These are phyloP conservation scores for Hymenoscyphus infarciens DNA, from an alignment of 2,329 filamentous ascomycete species.

Conservation along the genomic window DNA sequence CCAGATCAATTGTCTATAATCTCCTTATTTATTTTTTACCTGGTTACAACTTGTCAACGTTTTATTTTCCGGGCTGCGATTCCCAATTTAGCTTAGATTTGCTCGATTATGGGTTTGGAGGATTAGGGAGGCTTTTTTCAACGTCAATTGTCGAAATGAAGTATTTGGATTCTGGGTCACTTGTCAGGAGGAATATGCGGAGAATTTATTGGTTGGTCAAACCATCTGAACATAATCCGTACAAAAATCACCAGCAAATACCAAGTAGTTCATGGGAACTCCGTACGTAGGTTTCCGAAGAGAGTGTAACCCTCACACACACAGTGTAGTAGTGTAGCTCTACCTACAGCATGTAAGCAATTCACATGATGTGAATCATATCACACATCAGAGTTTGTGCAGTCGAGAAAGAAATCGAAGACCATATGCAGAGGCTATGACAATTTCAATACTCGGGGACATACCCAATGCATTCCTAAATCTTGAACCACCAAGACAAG, in stretches of 20 bases:
- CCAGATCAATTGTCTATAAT: no score
- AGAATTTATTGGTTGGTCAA: constrained; percentile 2
- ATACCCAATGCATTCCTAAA: neutral
- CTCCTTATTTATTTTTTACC: no score
- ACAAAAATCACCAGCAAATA: neutral
- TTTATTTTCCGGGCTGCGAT: neutral
- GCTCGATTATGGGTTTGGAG: neutral
- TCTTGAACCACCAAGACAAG: neutral
- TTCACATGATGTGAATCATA: no score
- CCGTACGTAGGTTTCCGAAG: no score
- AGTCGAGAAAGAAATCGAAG: neutral
- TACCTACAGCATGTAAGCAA: neutral
- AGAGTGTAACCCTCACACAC: no score
- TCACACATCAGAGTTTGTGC: neutral
- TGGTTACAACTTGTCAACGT: neutral
- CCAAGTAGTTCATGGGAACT: no score
- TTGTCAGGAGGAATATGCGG: neutral
- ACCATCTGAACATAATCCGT: neutral
- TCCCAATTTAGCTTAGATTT: neutral
- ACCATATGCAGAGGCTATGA: neutral
- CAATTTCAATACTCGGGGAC: neutral
- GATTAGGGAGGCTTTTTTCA: neutral
- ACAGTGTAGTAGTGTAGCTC: neutral
- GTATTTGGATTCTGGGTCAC: neutral
- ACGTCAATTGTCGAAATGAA: neutral